Percentiles rank a stretch among this genome's conserved stretches.
phyloP scores from a whole-genome alignment of 2,329 filamentous ascomycete species.

The Rosellinia necatrix region DNA sequence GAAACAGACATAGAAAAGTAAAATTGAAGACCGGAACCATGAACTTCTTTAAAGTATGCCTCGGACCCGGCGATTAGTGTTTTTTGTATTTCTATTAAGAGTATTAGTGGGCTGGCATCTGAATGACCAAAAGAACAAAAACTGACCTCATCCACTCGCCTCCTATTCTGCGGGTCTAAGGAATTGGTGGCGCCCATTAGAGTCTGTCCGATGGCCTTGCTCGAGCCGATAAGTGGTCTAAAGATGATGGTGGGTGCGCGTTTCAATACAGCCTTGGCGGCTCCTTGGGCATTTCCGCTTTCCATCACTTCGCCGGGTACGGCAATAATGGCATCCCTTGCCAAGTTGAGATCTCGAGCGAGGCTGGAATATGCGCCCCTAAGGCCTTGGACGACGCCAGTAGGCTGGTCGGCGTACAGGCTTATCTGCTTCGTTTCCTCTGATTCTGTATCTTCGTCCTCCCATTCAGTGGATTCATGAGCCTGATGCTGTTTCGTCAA shows the following conservation, averaged over 20 bases:
- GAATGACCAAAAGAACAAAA: neutral
- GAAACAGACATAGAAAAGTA: conserved; percentile 14
- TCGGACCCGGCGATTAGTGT: conserved; percentile 20
- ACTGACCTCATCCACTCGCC: conserved; percentile 88
- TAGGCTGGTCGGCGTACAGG: conserved; percentile 91
- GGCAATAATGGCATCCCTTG: conserved; percentile 90
- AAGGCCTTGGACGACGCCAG: conserved; percentile 84
- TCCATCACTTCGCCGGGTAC: conserved; percentile 92
- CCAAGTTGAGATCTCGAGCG: conserved; percentile 82
- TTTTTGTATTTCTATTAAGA: conserved; percentile 33
- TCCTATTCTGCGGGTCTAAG: conserved; percentile 79
- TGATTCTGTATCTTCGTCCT: conserved; percentile 66
- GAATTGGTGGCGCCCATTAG: conserved; percentile 91
- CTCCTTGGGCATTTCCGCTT: conserved; percentile 78
- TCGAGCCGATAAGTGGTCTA: conserved; percentile 86
- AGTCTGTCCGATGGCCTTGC: conserved; percentile 85
- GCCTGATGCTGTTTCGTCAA: conserved; percentile 55
- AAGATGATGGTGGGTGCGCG: conserved; percentile 93
- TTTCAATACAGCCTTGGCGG: conserved; percentile 76
- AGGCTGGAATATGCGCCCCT: conserved; percentile 81
- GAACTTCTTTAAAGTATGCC: conserved; percentile 15
- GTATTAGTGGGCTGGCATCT: neutral
- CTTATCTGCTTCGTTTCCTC: conserved; percentile 81
- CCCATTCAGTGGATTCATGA: conserved; percentile 49
- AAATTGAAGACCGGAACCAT: conserved; percentile 12